Base-by-base conservation (phyloP, 169 alveolate genomes). In the Cryptosporidium viatorum region DNA sequence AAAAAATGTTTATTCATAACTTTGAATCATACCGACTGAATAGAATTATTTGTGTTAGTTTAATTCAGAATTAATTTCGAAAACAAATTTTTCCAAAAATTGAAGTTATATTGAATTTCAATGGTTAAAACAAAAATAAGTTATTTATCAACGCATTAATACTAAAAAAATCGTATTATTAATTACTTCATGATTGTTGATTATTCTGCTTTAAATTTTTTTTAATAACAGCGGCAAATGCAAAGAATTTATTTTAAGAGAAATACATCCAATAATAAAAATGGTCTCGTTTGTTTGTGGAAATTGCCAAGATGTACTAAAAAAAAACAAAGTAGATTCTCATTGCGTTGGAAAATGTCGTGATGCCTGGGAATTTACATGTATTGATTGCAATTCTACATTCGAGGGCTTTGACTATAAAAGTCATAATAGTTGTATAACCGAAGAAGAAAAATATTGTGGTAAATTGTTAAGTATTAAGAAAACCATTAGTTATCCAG, bases 211-310 rank as follows among this genome's bases (percentile, higher is more conserved):
- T 7, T 3, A 48, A 14, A 48, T 3, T 7, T 7, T 48, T n/a
- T 48, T 5, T 14, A 16, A 48, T 14, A 14, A 14, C 0, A 12
- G 67, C 67, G 67, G 37, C 67, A n/a, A 55, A 55, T 8, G 31
- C 9, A 37, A 69, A 35, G 3, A 41, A 0, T 41, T 37, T 37
- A 18, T 26, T 69, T 43, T 41, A 69, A 39, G 62, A 45, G 0
- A 21, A 43, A 43, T 16, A 14, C 14, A 23, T 26, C 51, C 21
- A 29, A n/a, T 29, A 51, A 52, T 31, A 67, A 18, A 14, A 45
- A 93, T 93, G 96, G 96, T 93, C 26, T 89, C 95, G 16, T 93
- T 93, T 85, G 92, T 91, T 4, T 94, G 96, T 31, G 95, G 86
- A 37, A 50, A 58, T 65, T 94, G 96, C 55, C 93, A 85, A 59